phyloP scores from a whole-genome alignment of 768 basidiomycete species.

The Phaeolepiota aurea region DNA sequence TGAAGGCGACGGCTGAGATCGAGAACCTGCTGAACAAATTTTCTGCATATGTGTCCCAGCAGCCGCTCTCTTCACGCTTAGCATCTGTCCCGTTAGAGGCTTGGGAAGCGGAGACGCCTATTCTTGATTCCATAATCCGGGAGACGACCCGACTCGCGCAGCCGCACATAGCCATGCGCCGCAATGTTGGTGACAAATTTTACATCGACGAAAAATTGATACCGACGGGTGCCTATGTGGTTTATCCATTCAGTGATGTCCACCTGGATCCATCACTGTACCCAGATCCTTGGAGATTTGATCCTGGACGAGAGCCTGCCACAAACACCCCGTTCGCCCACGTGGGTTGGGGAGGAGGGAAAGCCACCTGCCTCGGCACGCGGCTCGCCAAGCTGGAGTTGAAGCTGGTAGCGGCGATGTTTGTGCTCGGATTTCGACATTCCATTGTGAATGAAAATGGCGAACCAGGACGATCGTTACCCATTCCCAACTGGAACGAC shows the following conservation, averaged over 20 bases:
- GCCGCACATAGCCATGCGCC: slow-evolving; percentile 75
- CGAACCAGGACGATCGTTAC: slow-evolving; percentile 30
- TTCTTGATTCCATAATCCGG: slow-evolving; percentile 64
- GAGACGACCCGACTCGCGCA: slow-evolving; percentile 75
- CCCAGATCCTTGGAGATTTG: slow-evolving; percentile 71
- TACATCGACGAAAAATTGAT: slow-evolving; percentile 63
- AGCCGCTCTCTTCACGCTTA: slow-evolving; percentile 35
- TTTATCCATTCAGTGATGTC: slow-evolving; percentile 76
- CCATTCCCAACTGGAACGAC: slow-evolving; percentile 76
- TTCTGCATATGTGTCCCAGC: slow-evolving; percentile 14
- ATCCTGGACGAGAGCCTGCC: slow-evolving; percentile 47
- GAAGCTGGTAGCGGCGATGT: slow-evolving; percentile 61
- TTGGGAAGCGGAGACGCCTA: slow-evolving; percentile 65
- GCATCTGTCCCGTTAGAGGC: slow-evolving; percentile 54
- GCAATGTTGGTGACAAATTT: slow-evolving; percentile 66
- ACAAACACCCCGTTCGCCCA: slow-evolving; percentile 46
- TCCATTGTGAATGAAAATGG: slow-evolving; percentile 47
- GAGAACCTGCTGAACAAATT: slow-evolving; percentile 44
- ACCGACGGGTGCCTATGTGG: slow-evolving; percentile 66
- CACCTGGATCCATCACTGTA: slow-evolving; percentile 69
- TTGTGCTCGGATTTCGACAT: slow-evolving; percentile 58
- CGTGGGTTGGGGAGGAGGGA: slow-evolving; percentile 76
- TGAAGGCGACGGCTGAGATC: slow-evolving; percentile 53
- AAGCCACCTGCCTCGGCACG: slow-evolving; percentile 63
- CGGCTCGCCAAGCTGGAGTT: slow-evolving; percentile 69